phyloP scores from a whole-genome alignment of 768 basidiomycete genomes.

The Boletus fagicola region DNA sequence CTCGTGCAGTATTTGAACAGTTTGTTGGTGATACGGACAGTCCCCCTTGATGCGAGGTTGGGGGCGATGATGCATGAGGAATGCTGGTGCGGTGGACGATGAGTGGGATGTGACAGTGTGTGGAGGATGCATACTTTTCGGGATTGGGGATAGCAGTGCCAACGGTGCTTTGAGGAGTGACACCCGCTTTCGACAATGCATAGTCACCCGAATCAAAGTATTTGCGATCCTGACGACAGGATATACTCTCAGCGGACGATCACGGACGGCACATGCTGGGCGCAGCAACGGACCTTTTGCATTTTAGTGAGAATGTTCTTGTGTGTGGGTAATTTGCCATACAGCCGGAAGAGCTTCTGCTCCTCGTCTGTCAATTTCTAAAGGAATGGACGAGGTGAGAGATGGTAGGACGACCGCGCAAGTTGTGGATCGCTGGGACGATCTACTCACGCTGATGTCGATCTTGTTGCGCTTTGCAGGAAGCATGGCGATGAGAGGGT shows the following conservation, averaged over 20 bases:
- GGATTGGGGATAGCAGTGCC: conserved; percentile 99
- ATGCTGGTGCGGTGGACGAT: conserved; percentile 51
- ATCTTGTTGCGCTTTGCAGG: conserved; percentile 86
- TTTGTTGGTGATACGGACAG: conserved; percentile 78
- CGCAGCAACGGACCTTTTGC: conserved; percentile 69
- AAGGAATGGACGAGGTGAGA: conserved; percentile 16
- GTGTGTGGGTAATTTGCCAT: conserved; percentile 91
- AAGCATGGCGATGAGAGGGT: conserved; percentile 49
- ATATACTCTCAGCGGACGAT: conserved; percentile 7
- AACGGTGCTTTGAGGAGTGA: conserved; percentile 81
- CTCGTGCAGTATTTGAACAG: conserved; percentile 63
- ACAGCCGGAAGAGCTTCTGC: conserved; percentile 89
- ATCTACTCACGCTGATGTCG: conserved; percentile 79
- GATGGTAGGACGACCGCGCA: background rate
- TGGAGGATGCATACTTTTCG: conserved; percentile 67
- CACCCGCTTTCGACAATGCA: conserved; percentile 93
- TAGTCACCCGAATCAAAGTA: conserved; percentile 99
- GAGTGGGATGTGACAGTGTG: background rate
- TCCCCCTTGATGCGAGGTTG: conserved; percentile 48
- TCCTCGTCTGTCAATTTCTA: conserved; percentile 87
- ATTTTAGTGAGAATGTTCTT: conserved; percentile 93
- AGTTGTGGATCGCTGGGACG: background rate
- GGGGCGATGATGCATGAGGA: conserved; percentile 82
- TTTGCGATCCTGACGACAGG: conserved; percentile 81
- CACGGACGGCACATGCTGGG: background rate